Percentiles rank a stretch among this genome's conserved stretches.
phyloP scores from a whole-genome alignment of 1,284 basidiomycete species.

The Termitomyces sp. region DNA sequence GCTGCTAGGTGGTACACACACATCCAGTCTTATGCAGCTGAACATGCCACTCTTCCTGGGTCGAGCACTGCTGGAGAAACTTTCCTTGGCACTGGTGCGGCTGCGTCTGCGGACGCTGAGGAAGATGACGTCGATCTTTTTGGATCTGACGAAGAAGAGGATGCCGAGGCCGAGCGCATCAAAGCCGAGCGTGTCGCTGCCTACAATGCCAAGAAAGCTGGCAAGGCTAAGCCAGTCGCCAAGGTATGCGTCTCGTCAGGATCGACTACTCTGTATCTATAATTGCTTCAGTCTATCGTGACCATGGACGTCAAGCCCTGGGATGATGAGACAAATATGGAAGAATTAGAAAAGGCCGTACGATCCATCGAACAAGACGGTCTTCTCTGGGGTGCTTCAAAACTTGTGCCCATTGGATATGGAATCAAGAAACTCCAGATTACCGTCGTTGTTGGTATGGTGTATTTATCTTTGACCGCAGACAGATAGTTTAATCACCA shows the following conservation, averaged over 20 bases:
- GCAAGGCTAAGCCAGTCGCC: conserved; percentile 84
- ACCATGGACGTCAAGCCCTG: conserved; percentile 98
- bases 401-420: conserved; percentile 91
- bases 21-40: conserved; percentile 82
- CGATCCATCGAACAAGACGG: conserved; percentile 88
- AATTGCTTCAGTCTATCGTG: conserved; percentile 71
- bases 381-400: conserved; percentile 91
- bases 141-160: conserved; percentile 87
- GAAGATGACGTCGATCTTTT: conserved; percentile 88
- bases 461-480: not conserved
- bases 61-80: conserved; percentile 81
- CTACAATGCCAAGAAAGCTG: conserved; percentile 92
- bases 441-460: conserved; percentile 88
- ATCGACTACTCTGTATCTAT: conserved; percentile 7
- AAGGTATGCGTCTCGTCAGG: conserved; percentile 51
- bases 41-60: conserved; percentile 77
- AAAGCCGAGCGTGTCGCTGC: conserved; percentile 95
- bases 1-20: conserved; percentile 92
- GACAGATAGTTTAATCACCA: not conserved
- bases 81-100: conserved; percentile 49
- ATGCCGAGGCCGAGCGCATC: conserved; percentile 90
- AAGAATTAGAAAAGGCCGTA: conserved; percentile 76
- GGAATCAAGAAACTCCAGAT: conserved; percentile 77
- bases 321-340: conserved; percentile 99
- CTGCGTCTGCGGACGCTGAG: conserved; percentile 35